These are phyloP conservation scores for Fraxinus dipetala DNA, from an alignment of 305 asterid species.

Conservation along the genomic window DNA sequence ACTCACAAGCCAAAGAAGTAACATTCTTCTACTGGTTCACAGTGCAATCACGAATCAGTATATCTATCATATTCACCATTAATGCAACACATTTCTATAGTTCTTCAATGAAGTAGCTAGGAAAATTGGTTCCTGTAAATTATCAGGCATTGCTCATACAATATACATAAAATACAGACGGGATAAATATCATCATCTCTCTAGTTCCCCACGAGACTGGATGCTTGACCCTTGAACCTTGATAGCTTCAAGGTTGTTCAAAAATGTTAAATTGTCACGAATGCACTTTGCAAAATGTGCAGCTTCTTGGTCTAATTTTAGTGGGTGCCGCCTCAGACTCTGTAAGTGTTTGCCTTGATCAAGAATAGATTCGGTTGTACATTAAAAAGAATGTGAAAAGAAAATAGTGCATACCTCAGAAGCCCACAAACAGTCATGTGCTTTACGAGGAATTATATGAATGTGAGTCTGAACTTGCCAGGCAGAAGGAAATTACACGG, in stretches of 20 bases:
- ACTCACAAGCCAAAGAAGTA: not conserved
- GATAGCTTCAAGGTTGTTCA: constrained; percentile 39
- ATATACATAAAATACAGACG: constrained; percentile 18
- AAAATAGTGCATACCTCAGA: constrained; percentile 55
- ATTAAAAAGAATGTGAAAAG: not conserved
- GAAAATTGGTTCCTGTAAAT: constrained; percentile 1
- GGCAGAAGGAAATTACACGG: constrained; percentile 22
- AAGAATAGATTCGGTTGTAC: not conserved
- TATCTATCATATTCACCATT: not conserved
- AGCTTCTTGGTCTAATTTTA: constrained; percentile 69
- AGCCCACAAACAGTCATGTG: constrained; percentile 80
- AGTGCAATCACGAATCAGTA: not conserved
- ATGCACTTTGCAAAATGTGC: constrained; percentile 54
- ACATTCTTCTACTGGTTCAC: not conserved
- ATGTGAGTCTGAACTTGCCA: constrained; percentile 77
- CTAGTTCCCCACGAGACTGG: constrained; percentile 45
- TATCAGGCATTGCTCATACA: not conserved
- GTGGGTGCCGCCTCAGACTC: constrained; percentile 56
- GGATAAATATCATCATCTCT: not conserved
- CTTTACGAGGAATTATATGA: constrained; percentile 88
- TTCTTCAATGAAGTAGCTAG: not conserved
- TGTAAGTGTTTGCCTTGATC: constrained; percentile 24
- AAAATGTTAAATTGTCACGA: constrained; percentile 47
- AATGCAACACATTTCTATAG: not conserved
- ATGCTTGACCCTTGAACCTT: constrained; percentile 56